Conservation (phyloP, 148 eudicot species). For the Hydrangea macrophylla region DNA sequence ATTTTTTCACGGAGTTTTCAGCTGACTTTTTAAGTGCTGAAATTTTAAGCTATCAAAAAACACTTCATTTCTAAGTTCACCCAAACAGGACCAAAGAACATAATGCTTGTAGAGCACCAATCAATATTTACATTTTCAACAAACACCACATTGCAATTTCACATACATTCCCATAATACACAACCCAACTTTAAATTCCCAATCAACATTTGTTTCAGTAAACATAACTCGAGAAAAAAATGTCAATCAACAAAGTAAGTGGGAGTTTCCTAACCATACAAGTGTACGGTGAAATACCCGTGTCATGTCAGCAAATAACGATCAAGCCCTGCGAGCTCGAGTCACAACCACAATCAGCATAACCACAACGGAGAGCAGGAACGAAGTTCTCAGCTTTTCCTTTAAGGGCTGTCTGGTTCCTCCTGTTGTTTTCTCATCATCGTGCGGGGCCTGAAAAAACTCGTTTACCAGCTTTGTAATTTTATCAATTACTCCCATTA, state of each 20-base stretch:
- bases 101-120: too few species aligned
- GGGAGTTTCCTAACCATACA: neutral
- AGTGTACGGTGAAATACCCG: neutral
- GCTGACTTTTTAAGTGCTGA: too few species aligned
- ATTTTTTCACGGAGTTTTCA: too few species aligned
- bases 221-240: neutral
- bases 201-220: neutral
- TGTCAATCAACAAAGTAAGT: neutral
- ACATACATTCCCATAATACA: neutral
- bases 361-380: constrained; percentile 60
- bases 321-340: constrained; percentile 48
- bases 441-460: constrained; percentile 21
- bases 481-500: constrained; percentile 33
- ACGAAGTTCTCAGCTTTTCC: constrained; percentile 54
- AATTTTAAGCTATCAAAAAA: too few species aligned
- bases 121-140: too few species aligned
- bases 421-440: constrained; percentile 11
- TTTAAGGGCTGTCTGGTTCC: constrained; percentile 24
- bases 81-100: too few species aligned
- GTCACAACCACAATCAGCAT: constrained; percentile 66
- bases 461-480: constrained; percentile 26
- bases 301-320: constrained; percentile 47
- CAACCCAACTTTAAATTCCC: neutral
- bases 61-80: too few species aligned
- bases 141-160: too few species aligned